Conservation (phyloP, 768 basidiomycete genomes). For the Termitomyces sp. region DNA sequence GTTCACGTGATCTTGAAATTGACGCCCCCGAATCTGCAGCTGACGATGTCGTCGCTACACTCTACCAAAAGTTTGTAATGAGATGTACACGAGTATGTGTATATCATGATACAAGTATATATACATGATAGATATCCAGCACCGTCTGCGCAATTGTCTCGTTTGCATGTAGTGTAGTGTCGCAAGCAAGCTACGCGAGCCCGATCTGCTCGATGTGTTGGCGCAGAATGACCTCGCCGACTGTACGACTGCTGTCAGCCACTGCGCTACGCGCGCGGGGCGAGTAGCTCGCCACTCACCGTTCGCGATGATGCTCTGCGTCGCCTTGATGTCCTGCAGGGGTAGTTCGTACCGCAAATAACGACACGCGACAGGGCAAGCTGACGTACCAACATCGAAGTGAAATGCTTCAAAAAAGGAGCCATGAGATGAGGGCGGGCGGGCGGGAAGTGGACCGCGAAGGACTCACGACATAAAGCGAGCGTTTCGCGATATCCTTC, state of each 20-base stretch:
- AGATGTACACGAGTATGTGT: background rate
- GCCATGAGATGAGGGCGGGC: background rate
- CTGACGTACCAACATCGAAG: conserved; percentile 54
- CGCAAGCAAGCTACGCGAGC: conserved; percentile 22
- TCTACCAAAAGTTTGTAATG: no score
- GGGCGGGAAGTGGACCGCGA: no score
- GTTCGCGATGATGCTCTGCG: conserved; percentile 58
- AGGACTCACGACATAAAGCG: conserved; percentile 56
- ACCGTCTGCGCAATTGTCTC: background rate
- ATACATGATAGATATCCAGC: background rate
- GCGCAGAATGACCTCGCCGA: conserved; percentile 62
- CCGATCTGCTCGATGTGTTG: conserved; percentile 57
- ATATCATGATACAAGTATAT: background rate
- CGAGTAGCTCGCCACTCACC: conserved; percentile 30
- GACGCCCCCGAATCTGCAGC: no score
- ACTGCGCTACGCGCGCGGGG: no score
- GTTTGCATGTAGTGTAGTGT: no score
- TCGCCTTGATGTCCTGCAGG: conserved; percentile 56
- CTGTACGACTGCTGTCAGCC: conserved; percentile 22
- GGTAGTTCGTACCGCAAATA: background rate
- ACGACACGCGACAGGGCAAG: background rate
- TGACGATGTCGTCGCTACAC: no score
- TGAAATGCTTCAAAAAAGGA: conserved; percentile 57
- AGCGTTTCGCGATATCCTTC: conserved; percentile 53
- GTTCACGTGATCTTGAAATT: no score